Percentiles rank a stretch among this genome's conserved stretches.
Evolutionary conservation across 1,284 basidiomycete genomes (phyloP).

Genomic region (Stygiomarasmius scandens): DNA sequence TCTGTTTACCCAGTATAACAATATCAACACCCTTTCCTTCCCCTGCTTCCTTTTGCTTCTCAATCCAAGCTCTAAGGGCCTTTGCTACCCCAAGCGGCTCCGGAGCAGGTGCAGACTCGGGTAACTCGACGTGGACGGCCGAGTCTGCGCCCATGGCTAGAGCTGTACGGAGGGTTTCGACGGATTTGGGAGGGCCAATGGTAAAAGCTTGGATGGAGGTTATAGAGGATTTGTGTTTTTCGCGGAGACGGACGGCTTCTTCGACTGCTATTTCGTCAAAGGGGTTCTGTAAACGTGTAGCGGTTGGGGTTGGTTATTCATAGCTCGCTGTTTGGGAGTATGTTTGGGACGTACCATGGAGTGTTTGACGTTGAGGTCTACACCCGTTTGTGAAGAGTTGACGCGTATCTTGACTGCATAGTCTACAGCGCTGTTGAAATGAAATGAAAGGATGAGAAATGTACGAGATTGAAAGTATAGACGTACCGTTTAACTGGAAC

Average conservation of each 20-base stretch:
- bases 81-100: conserved; percentile 69
- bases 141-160: conserved; percentile 98
- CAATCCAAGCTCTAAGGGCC: conserved; percentile 78
- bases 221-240: conserved; percentile 61
- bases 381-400: conserved; percentile 87
- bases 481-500: conserved; percentile 88
- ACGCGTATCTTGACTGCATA: conserved; percentile 96
- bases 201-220: conserved; percentile 82
- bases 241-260: conserved; percentile 87
- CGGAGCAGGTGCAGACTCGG: conserved; percentile 71
- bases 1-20: conserved; percentile 98
- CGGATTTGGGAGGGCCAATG: conserved; percentile 89
- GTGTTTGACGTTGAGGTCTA: conserved; percentile 95
- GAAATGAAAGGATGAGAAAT: conserved; percentile 2
- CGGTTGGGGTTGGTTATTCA: neutral
- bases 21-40: conserved; percentile 74
- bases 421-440: conserved; percentile 61
- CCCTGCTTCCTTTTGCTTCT: conserved; percentile 64
- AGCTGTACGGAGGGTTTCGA: conserved; percentile 92
- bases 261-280: conserved; percentile 99
- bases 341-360: conserved; percentile 75
- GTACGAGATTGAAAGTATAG: conserved; percentile 7
- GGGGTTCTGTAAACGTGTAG: conserved; percentile 79
- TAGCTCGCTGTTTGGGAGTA: neutral
- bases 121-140: conserved; percentile 88